A percentile compares a stretch with the other conserved stretches of the same genome.
Conservation (phyloP, 2,329 filamentous ascomycete genomes). For the Xylariaceae sp. region DNA sequence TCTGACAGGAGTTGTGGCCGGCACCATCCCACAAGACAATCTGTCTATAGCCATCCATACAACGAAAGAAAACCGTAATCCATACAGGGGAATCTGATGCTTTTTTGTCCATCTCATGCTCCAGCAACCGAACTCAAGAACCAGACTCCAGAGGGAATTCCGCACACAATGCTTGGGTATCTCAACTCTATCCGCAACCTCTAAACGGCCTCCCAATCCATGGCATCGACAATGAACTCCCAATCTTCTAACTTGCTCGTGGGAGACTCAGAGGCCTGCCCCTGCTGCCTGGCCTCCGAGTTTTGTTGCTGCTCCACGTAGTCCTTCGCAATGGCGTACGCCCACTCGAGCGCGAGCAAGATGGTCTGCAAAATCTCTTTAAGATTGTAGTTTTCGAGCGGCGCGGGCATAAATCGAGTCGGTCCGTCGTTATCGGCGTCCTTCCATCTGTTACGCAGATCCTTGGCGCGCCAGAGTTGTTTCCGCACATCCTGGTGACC, state of each 20-base stretch:
- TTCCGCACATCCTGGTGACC: constrained; percentile 50
- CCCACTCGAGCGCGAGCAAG: constrained; percentile 54
- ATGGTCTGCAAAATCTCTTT: constrained; percentile 54
- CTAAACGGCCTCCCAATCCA: constrained; percentile 50
- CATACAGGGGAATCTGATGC: no score
- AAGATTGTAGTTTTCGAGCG: constrained; percentile 57
- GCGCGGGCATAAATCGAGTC: constrained; percentile 26
- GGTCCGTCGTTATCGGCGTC: constrained; percentile 47
- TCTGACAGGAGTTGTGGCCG: no score
- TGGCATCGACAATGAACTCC: constrained; percentile 55
- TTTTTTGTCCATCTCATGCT: no score
- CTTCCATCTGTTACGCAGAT: constrained; percentile 69
- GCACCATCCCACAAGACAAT: neutral
- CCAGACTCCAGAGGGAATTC: neutral
- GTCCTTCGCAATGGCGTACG: constrained; percentile 47
- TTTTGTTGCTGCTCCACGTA: constrained; percentile 34
- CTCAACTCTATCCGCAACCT: neutral
- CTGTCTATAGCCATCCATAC: neutral
- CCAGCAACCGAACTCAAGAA: no score
- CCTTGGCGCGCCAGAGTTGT: constrained; percentile 62
- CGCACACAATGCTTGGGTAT: neutral
- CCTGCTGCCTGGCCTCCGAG: constrained; percentile 1
- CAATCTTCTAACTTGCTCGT: constrained; percentile 41
- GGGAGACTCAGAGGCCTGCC: constrained; percentile 21
- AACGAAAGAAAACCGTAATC: neutral